Evolutionary conservation across 768 basidiomycete species (phyloP).

Genomic region (Leccinum boreale): DNA sequence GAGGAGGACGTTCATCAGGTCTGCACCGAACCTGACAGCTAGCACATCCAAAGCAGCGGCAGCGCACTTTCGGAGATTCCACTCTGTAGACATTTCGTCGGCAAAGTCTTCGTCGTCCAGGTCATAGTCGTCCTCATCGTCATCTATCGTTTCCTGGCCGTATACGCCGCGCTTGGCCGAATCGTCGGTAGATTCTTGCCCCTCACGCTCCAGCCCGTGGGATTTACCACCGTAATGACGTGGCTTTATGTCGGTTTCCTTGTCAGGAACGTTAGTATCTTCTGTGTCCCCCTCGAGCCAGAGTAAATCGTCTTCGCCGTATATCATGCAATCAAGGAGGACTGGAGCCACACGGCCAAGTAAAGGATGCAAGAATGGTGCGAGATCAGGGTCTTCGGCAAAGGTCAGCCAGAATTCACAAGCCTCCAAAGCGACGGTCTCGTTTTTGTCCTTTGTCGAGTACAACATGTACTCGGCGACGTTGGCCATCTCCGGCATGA

Average conservation of each 20-base stretch:
- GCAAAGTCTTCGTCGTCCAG: slow-evolving; percentile 84
- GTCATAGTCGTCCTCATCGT: slow-evolving; percentile 86
- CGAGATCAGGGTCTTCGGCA: slow-evolving; percentile 90
- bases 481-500: slow-evolving; percentile 92
- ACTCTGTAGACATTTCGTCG: slow-evolving; percentile 96
- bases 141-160: slow-evolving; percentile 78
- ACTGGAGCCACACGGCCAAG: slow-evolving; percentile 92
- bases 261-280: slow-evolving; percentile 88
- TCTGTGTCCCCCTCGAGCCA: slow-evolving; percentile 93
- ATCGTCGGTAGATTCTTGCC: slow-evolving; percentile 36
- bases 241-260: slow-evolving; percentile 94
- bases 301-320: slow-evolving; percentile 92
- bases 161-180: slow-evolving; percentile 54
- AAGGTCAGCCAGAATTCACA: slow-evolving; percentile 99
- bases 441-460: slow-evolving; percentile 96
- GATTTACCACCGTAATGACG: slow-evolving; percentile 84
- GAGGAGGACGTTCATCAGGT: slow-evolving; percentile 84
- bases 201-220: slow-evolving; percentile 81
- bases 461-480: slow-evolving; percentile 99
- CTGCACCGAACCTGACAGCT: slow-evolving; percentile 88
- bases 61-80: slow-evolving; percentile 98
- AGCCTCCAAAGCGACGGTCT: slow-evolving; percentile 94
- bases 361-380: slow-evolving; percentile 79
- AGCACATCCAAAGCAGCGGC: slow-evolving; percentile 97
- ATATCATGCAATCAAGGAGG: slow-evolving; percentile 95